Evolutionary conservation across 169 alveolate species (phyloP).

Genomic region (Plasmodium vivax): DNA sequence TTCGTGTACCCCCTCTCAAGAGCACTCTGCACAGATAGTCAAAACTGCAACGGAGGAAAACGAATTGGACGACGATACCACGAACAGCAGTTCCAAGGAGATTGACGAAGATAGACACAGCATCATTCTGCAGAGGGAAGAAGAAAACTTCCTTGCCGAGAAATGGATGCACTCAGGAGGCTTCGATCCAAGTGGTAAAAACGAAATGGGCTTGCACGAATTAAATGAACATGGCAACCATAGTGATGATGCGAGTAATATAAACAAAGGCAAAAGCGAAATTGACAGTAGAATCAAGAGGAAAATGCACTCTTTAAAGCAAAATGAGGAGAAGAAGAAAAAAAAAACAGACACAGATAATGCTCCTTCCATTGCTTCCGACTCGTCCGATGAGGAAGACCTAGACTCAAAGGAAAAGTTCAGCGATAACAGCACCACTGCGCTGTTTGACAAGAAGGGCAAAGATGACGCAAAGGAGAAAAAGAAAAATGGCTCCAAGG

Average conservation of each 20-base stretch:
- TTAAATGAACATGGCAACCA: not conserved
- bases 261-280: constrained; percentile 12
- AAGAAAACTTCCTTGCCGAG: not conserved
- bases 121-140: not conserved
- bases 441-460: not conserved
- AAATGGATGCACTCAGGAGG: not conserved
- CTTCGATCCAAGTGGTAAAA: not conserved
- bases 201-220: not conserved
- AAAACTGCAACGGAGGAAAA: not conserved
- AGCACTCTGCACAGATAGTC: not conserved
- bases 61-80: not conserved
- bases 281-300: constrained; percentile 22
- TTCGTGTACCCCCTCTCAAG: not conserved
- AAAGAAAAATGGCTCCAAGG: not conserved
- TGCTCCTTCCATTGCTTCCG: not conserved
- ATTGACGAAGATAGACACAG: not conserved
- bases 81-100: not conserved
- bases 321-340: constrained; percentile 14
- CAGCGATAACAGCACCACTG: constrained; percentile 2
- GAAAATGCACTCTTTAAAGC: constrained; percentile 13
- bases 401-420: not conserved
- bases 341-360: constrained; percentile 9
- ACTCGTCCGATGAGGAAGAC: not conserved
- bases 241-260: not conserved
- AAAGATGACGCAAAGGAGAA: not conserved